Base-by-base conservation (phyloP, 2,329 filamentous ascomycete species). In the Verticillium albo-atrum region DNA sequence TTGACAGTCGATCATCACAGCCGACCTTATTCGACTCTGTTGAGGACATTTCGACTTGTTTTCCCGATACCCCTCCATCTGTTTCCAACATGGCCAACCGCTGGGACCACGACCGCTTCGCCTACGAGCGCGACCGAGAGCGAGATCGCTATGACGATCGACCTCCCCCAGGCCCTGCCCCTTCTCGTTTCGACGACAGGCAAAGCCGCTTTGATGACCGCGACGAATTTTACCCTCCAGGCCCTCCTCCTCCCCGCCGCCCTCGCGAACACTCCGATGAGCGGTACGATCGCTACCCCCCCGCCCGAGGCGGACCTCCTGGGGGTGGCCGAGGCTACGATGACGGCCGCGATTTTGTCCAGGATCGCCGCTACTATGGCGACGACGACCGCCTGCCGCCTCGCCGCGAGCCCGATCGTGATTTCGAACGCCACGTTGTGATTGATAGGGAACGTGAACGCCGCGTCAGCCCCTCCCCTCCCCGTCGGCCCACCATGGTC, bases 401-500 rank as follows among this genome's bases (percentile, higher is more conserved):
- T 32, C 69, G 72, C 53, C 65, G 67, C 34, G 68, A 71, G 56
- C 69, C 68, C 23, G 61, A 70, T 62, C 63, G 69, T 53, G 79
- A 83, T 56, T 73, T 78, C 65, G 84, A 85, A 60, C 79, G 82
- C 57, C 82, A 84, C 32, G 82, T 82, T 60, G 78, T 83, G 52
- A 71, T 87, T 63, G 78, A 82, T 61, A 79, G 80, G 60, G 86
- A 88, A 63, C 77, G 79, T 32, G 83, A 86, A 58, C 72, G 81
- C 56, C 62, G 67, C 52, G 76, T 81, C 28, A 75, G 72, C 50
- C 74, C 81, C 4, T 81, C 83, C 10, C 83, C 82, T 3, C 75
- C 79, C 58, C 80, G 82, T 34, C 82, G 89, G 53, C 92, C 92
- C 2, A 68, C 65, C 2, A 81, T 93, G 63, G 70, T 95, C 56